These are phyloP conservation scores for Elongisporangium prolatum DNA, from an alignment of 352 stramenopile species.

Conservation along the genomic window DNA sequence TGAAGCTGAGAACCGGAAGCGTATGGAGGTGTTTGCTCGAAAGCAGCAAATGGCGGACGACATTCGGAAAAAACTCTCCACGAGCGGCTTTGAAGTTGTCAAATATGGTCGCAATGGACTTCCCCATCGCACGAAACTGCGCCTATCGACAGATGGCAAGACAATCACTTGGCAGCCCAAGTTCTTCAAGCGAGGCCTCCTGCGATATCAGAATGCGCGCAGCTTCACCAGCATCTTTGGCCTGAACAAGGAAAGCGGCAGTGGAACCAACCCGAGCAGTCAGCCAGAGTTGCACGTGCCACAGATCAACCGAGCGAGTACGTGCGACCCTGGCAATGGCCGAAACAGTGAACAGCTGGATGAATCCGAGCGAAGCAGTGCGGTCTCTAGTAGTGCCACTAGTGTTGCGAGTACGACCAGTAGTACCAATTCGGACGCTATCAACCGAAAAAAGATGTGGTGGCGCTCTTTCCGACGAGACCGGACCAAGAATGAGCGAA, in stretches of 20 bases:
- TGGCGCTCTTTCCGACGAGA: slow-evolving; percentile 65
- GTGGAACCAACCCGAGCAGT: slow-evolving; percentile 22
- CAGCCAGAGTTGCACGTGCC: slow-evolving; percentile 37
- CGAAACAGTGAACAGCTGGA: slow-evolving; percentile 20
- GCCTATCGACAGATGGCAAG: slow-evolving; percentile 63
- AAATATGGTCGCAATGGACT: slow-evolving; percentile 81
- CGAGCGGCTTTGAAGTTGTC: slow-evolving; percentile 64
- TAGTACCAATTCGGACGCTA: slow-evolving; percentile 36
- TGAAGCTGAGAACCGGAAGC: slow-evolving; percentile 40
- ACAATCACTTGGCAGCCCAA: slow-evolving; percentile 76
- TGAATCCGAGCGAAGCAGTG: slow-evolving; percentile 17
- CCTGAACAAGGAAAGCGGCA: slow-evolving; percentile 19
- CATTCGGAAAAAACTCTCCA: slow-evolving; percentile 68
- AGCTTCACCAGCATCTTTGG: slow-evolving; percentile 67
- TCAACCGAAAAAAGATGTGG: slow-evolving; percentile 66
- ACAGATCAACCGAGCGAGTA: slow-evolving; percentile 25
- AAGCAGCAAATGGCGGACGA: slow-evolving; percentile 57
- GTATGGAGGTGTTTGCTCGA: slow-evolving; percentile 43
- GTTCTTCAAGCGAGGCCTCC: slow-evolving; percentile 59
- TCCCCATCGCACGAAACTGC: slow-evolving; percentile 70
- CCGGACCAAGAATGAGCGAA: slow-evolving; percentile 52
- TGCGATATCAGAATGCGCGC: slow-evolving; percentile 70
- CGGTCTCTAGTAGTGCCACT: slow-evolving; percentile 8
- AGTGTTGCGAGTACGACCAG: slow-evolving; percentile 8
- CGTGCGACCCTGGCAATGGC: slow-evolving; percentile 14